Evolutionary conservation across 805 yeast species (phyloP), one percentile per base, ranked within the genome.

Genomic region (Candida rishiriensis): DNA sequence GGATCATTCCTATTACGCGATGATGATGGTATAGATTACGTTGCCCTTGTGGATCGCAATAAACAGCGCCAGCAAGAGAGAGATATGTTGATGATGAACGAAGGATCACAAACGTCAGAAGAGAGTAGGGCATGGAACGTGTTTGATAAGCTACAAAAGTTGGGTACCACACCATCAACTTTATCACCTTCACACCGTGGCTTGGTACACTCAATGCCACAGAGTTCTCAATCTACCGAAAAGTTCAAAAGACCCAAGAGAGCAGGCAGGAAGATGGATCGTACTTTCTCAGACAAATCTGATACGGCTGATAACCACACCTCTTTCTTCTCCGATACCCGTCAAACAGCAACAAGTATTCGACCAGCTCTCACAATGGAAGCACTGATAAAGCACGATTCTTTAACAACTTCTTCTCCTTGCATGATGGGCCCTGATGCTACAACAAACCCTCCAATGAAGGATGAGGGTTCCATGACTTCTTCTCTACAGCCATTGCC

Each of bases 61-160:
- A 45, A 42, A 41, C 38, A 40, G 34, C 39, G 43, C 2, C 41
- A 45, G 29, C 49, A 47, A 36, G 52, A 45, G 30, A 44, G 44
- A 34, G 42, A 38, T 29, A 34, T 17, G 10, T 18, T 41, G 16
- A 41, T 32, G 26, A 29, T 43, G 10, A 36, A 35, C 13, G 47
- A 44, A 29, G 34, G 30, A 10, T 32, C 32, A 1, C n/a, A 12
- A 17, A 41, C 32, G 17, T 29, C 47, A 10, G 57, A 43, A 34
- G 66, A 59, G 34, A 32, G 16, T 9, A 56, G 55, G 15, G 64
- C 66, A 3, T 62, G 68, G 66, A 53, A 44, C 32, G 48, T 58
- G 21, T 45, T 60, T 34, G 68, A 61, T 17, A 50, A 45, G 16
- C 51, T 61, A 15, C 46, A 48, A 26, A 45, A 40, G 33, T 47